Evolutionary conservation across 2,329 filamentous ascomycete species (phyloP), one percentile per base, ranked within the genome.

Genomic region (Trichoderma sp.): DNA sequence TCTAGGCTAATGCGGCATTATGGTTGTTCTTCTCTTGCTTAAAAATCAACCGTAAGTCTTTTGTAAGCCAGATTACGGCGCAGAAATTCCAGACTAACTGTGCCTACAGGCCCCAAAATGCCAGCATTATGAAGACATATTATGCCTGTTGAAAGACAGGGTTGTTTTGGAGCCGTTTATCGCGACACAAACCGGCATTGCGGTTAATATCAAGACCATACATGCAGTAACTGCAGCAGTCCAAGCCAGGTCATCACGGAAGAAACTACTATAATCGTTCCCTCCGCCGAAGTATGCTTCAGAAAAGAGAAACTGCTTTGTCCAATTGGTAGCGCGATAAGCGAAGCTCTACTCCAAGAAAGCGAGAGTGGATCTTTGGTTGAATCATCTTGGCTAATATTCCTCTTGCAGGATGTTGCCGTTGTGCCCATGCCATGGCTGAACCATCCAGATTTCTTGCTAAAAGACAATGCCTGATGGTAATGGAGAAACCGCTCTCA

Each of bases 161-260:
- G 72, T 80, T 83, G 0, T 77, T 73, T 0, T 59, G 62, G 1
- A 85, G 78, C 28, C 59, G 58, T 2, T 80, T 73, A 0, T 81
- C 84, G 3, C 79, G 12, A 86, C 75, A 0, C 83, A 84, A 13
- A 86, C 83, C 76, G 87, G 85, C 83, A 87, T 85, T 0, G 85
- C 85, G 3, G 82, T 82, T 36, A 88, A 77, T 20, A 86, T 78
- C 17, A 87, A 74, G 50, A 80, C 81, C 23, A 86, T 74, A 73
- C 84, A 87, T 3, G 81, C 81, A 4, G 82, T 80, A 1, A 80
- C 75, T 9, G 80, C 76, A 1, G 82, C 77, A 1, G 87, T 73
- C 80, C 77, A 82, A 20, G 78, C 77, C 26, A 86, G 81, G 72
- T 86, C 84, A 39, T 83, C 77, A 13, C 77, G 76, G 57, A 86